Conservation (phyloP, 2,329 filamentous ascomycete genomes). For the Diaporthe caulivora region DNA sequence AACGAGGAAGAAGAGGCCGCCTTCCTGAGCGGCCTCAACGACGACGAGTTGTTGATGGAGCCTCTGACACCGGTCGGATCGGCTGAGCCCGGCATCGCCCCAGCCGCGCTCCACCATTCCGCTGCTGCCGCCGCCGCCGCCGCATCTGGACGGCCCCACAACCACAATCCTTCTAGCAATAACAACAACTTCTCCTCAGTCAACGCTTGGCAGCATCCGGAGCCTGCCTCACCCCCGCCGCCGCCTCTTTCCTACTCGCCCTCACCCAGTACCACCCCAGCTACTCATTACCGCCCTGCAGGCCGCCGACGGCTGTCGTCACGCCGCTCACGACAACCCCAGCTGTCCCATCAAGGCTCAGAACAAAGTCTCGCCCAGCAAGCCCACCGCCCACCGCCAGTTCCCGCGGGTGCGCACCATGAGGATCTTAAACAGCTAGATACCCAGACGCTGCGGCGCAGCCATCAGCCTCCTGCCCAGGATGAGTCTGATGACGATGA, state of each 20-base stretch:
- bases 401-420: not conserved
- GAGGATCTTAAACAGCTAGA: conserved; percentile 31
- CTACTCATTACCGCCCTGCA: conserved; percentile 32
- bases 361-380: conserved; percentile 24
- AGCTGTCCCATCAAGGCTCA: conserved; percentile 29
- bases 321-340: conserved; percentile 1
- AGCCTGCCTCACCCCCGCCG: conserved; percentile 35
- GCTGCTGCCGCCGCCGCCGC: conserved; percentile 12
- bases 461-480: conserved; percentile 12
- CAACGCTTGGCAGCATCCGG: conserved; percentile 32
- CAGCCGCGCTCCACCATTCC: conserved; percentile 15
- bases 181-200: conserved; percentile 32
- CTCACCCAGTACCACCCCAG: conserved; percentile 26
- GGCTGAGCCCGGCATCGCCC: conserved; percentile 25
- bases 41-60: conserved; percentile 30
- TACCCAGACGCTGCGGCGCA: not conserved
- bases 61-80: conserved; percentile 35
- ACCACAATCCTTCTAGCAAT: not conserved
- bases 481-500: not conserved
- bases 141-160: conserved; percentile 34
- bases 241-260: conserved; percentile 37
- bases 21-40: conserved; percentile 26
- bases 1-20: conserved; percentile 35
- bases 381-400: conserved; percentile 1
- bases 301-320: conserved; percentile 12